phyloP scores from a whole-genome alignment of 164 flowering plant genomes.

The Taxillus chinensis region DNA sequence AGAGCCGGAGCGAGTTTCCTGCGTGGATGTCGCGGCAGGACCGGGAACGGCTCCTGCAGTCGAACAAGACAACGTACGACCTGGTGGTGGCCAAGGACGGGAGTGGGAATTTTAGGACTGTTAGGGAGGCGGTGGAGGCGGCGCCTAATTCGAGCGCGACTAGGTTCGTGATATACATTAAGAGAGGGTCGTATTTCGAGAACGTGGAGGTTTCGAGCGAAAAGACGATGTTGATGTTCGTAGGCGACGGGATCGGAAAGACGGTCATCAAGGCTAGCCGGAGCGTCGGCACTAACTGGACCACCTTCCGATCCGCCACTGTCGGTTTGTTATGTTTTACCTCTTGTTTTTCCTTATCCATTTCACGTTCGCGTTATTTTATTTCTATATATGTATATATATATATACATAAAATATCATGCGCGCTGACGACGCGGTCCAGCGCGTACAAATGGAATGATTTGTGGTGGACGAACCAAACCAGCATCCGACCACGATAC shows the following conservation, averaged over 20 bases:
- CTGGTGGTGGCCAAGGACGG: constrained; percentile 84
- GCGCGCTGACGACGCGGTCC: too few species aligned
- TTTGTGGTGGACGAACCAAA: too few species aligned
- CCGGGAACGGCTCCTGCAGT: constrained; percentile 31
- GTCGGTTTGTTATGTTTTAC: constrained; percentile 44
- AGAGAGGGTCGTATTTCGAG: constrained; percentile 74
- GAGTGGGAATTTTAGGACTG: constrained; percentile 69
- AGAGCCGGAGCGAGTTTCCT: constrained; percentile 41
- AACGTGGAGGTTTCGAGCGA: constrained; percentile 59
- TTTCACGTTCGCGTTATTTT: not conserved
- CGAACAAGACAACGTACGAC: constrained; percentile 22
- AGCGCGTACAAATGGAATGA: too few species aligned
- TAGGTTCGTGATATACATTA: constrained; percentile 76
- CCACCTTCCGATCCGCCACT: constrained; percentile 89
- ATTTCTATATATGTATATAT: too few species aligned
- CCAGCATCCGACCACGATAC: too few species aligned
- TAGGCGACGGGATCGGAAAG: constrained; percentile 90
- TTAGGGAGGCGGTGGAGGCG: constrained; percentile 57
- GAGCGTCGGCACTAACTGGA: constrained; percentile 70
- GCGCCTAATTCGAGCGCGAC: constrained; percentile 53
- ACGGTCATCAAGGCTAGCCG: constrained; percentile 69
- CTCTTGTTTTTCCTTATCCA: not conserved
- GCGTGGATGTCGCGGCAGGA: constrained; percentile 52
- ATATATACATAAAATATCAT: too few species aligned
- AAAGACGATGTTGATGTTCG: constrained; percentile 60